Percentiles rank a stretch among this genome's conserved stretches.
These are phyloP conservation scores for Fusarium brevicatenulatum DNA, from an alignment of 2,329 filamentous ascomycete species.

Conservation along the genomic window DNA sequence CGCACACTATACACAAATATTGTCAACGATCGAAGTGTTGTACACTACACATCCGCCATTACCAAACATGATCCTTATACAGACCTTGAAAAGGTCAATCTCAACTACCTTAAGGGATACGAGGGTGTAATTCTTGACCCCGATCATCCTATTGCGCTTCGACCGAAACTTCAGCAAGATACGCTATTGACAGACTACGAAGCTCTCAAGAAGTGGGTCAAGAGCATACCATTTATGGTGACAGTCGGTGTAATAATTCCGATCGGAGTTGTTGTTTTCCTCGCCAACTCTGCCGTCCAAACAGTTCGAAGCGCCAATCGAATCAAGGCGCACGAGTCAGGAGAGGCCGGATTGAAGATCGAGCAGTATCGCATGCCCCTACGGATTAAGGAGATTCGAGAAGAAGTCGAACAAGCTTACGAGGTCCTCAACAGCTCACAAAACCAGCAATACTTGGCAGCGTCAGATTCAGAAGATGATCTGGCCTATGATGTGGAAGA, in stretches of 20 bases:
- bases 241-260: slow-evolving; percentile 78
- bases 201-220: slow-evolving; percentile 51
- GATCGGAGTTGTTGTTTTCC: slow-evolving; percentile 74
- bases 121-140: slow-evolving; percentile 80
- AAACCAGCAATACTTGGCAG: slow-evolving; percentile 75
- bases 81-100: slow-evolving; percentile 71
- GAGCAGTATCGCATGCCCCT: slow-evolving; percentile 80
- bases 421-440: slow-evolving; percentile 77
- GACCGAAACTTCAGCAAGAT: slow-evolving; percentile 48
- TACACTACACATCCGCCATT: slow-evolving; percentile 85
- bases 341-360: slow-evolving; percentile 73
- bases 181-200: slow-evolving; percentile 49
- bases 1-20: slow-evolving; percentile 87
- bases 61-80: slow-evolving; percentile 80
- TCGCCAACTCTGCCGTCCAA: slow-evolving; percentile 81
- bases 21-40: slow-evolving; percentile 83
- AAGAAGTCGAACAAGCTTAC: slow-evolving; percentile 80
- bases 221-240: slow-evolving; percentile 70
- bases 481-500: slow-evolving; percentile 51
- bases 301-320: slow-evolving; percentile 78
- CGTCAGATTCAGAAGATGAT: slow-evolving; percentile 59
- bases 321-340: slow-evolving; percentile 79
- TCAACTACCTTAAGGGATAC: slow-evolving; percentile 80
- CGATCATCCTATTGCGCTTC: slow-evolving; percentile 65
- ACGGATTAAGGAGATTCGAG: slow-evolving; percentile 78